A percentile compares a stretch with the other conserved stretches of the same genome.
Evolutionary conservation across 192 early-diverging fungal species (phyloP).

Genomic region (Backusella circina): DNA sequence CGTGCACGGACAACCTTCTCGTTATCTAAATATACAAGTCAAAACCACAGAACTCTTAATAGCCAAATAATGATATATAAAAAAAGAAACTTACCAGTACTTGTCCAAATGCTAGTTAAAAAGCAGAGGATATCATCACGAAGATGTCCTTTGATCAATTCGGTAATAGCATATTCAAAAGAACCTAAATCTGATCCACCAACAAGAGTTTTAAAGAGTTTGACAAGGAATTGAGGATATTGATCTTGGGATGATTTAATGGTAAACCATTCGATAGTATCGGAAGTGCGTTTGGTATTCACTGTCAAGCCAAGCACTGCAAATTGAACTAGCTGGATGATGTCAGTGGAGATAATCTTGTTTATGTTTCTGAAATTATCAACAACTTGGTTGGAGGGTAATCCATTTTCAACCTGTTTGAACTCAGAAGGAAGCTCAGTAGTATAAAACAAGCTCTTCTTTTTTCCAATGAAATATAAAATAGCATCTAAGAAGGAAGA

Average conservation of each 20-base stretch:
- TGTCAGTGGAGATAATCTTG: neutral
- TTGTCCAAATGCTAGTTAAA: slow-evolving; percentile 39
- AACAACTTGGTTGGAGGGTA: slow-evolving; percentile 1
- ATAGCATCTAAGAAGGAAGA: neutral
- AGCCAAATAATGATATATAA: neutral
- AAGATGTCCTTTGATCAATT: slow-evolving; percentile 37
- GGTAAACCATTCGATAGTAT: slow-evolving; percentile 2
- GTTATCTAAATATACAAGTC: slow-evolving; percentile 23
- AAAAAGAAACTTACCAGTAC: slow-evolving; percentile 17
- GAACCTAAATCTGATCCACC: slow-evolving; percentile 28
- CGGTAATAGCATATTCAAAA: slow-evolving; percentile 36
- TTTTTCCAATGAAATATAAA: neutral
- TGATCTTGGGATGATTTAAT: neutral
- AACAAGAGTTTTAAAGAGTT: slow-evolving; percentile 38
- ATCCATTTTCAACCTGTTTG: neutral
- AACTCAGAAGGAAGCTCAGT: neutral
- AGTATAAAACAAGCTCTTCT: neutral
- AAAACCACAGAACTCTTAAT: slow-evolving; percentile 29
- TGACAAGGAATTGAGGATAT: neutral
- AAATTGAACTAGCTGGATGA: slow-evolving; percentile 2
- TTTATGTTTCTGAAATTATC: neutral
- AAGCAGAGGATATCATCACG: slow-evolving; percentile 37
- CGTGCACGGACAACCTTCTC: slow-evolving; percentile 36
- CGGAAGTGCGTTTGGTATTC: neutral
- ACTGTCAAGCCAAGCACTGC: neutral